Base-by-base conservation (phyloP, 1,284 basidiomycete species). In the Entoloma clypeatum region DNA sequence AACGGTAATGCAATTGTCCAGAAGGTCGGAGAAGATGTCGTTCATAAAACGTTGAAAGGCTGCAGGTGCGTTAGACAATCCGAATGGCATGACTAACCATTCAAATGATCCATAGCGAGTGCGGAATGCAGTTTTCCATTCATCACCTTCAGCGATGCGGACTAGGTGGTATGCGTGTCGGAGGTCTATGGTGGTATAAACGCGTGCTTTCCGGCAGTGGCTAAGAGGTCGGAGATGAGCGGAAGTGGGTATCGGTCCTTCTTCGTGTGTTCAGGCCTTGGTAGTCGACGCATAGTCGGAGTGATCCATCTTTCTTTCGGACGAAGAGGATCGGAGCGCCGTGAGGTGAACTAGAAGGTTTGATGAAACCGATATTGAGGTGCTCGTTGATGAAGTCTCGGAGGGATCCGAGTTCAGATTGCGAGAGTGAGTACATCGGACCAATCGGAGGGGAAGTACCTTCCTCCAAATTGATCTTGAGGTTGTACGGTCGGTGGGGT, bases 211-310 rank as follows among this genome's bases (percentile, higher is more conserved):
- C n/a, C 49, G 49, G 42, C 48, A 29, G 51, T 53, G 35, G 50
- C 49, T 43, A 64, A 23, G 7, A 65, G 52, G 39, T 72, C 63
- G 11, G 51, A 33, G 26, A 67, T 63, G n/a, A 66, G 60, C 1
- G 67, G 55, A 0, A 77, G 46, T 0, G 68, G 66, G 55, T 71
- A 62, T 22, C 56, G 50, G 54, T 69, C 56, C 44, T 67, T 67
- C 32, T 50, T 48, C 3, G 64, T 67, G 36, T 41, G 33, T 76
- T 77, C 17, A 76, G 56, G 7, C 58, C 56, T 0, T 63, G 51
- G 49, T 69, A 77, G 45, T 77, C 67, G 1, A 71, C 58, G 39
- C 67, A 68, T 0, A 57, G 49, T 1, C 44, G 17, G 17, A 70
- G 57, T 0, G 47, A 39, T 4, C 69, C 64, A 45, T 68, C 64